A percentile compares a stretch with the other conserved stretches of the same genome.
These are phyloP conservation scores for Backusella macrospora DNA, from an alignment of 192 early-diverging fungal species.

Conservation along the genomic window DNA sequence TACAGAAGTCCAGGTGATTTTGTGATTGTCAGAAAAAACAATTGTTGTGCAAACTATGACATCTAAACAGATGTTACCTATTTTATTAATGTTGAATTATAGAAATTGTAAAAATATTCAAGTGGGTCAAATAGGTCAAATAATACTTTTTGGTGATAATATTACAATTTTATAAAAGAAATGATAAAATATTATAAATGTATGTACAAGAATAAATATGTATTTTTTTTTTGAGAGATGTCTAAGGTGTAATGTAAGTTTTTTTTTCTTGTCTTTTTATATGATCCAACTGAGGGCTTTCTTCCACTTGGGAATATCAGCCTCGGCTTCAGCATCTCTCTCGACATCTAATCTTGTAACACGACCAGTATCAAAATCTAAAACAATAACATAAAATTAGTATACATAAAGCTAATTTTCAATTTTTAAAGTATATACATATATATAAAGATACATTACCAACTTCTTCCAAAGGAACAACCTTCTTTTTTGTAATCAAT, in stretches of 20 bases:
- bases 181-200: too few species aligned
- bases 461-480: constrained; percentile 59
- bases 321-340: constrained; percentile 23
- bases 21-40: too few species aligned
- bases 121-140: background rate
- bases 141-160: too few species aligned
- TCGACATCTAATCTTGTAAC: constrained; percentile 24
- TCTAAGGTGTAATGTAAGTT: background rate
- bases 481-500: constrained; percentile 56
- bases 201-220: background rate
- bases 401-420: background rate
- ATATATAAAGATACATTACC: constrained; percentile 38
- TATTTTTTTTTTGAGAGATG: background rate
- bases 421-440: background rate
- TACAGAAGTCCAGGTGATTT: too few species aligned
- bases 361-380: constrained; percentile 29
- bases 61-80: background rate
- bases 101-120: too few species aligned
- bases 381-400: background rate
- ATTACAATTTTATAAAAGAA: too few species aligned
- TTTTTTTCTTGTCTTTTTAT: background rate
- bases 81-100: too few species aligned
- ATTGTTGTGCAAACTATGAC: too few species aligned
- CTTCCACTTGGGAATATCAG: background rate
- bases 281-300: background rate